Evolutionary conservation across 1,139 yeast species (phyloP).

Genomic region (Pichia sp.): DNA sequence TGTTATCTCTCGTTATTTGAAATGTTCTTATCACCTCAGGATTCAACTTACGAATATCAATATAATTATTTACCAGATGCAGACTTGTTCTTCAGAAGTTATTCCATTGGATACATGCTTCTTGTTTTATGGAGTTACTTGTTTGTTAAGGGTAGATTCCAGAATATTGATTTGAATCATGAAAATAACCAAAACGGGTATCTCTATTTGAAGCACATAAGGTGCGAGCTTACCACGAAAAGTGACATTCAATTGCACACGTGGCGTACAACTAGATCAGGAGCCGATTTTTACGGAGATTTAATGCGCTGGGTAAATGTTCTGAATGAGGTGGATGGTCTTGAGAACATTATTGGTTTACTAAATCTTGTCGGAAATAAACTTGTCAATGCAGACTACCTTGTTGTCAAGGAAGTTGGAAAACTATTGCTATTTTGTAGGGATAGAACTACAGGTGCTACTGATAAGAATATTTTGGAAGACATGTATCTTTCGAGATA

Average conservation of each 20-base stretch:
- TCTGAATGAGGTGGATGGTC: slow-evolving; percentile 35
- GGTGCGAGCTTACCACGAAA: slow-evolving; percentile 32
- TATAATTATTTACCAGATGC: slow-evolving; percentile 38
- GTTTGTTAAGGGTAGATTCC: slow-evolving; percentile 26
- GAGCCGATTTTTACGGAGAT: slow-evolving; percentile 31
- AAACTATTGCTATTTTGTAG: slow-evolving; percentile 51
- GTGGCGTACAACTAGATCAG: slow-evolving; percentile 27
- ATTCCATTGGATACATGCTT: slow-evolving; percentile 40
- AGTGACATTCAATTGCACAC: slow-evolving; percentile 28
- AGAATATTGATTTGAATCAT: slow-evolving; percentile 3
- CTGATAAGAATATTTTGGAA: slow-evolving; percentile 37
- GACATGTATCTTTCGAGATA: slow-evolving; percentile 43
- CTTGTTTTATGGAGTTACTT: slow-evolving; percentile 44
- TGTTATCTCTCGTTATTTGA: slow-evolving; percentile 55
- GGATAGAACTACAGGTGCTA: slow-evolving; percentile 47
- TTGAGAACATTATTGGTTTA: slow-evolving; percentile 49
- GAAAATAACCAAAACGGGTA: slow-evolving; percentile 30
- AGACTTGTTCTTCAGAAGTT: slow-evolving; percentile 34
- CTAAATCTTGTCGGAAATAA: slow-evolving; percentile 41
- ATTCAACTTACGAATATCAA: slow-evolving; percentile 26
- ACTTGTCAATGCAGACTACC: slow-evolving; percentile 49
- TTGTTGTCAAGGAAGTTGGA: slow-evolving; percentile 52
- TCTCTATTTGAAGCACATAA: slow-evolving; percentile 33
- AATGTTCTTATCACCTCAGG: slow-evolving; percentile 37
- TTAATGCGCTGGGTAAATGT: slow-evolving; percentile 38